These are phyloP conservation scores for Dissophora ornata DNA, from an alignment of 192 early-diverging fungal genomes.

Conservation along the genomic window DNA sequence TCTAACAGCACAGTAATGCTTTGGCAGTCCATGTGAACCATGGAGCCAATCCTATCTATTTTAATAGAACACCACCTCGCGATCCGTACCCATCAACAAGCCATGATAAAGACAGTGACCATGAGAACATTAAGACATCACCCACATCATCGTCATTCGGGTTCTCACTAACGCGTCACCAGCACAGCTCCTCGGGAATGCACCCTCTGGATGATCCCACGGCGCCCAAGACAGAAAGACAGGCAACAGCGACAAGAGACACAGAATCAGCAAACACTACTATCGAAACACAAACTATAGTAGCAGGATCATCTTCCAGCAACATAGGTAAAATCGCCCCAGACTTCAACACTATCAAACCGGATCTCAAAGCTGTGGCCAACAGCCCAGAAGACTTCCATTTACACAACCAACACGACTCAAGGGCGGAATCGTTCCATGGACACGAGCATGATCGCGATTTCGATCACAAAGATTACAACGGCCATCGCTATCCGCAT, in stretches of 20 bases:
- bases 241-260: not conserved
- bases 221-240: not conserved
- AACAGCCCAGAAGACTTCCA: slow-evolving; percentile 36
- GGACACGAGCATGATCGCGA: not conserved
- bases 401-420: slow-evolving; percentile 30
- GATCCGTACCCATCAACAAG: not conserved
- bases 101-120: not conserved
- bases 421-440: slow-evolving; percentile 8
- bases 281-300: too few species aligned
- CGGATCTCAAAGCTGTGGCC: slow-evolving; percentile 36
- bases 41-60: slow-evolving; percentile 8
- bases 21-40: slow-evolving; percentile 31
- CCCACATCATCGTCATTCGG: slow-evolving; percentile 2
- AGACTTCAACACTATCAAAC: slow-evolving; percentile 26
- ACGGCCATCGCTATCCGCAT: not conserved
- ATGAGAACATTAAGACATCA: slow-evolving; percentile 13
- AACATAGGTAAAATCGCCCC: slow-evolving; percentile 1
- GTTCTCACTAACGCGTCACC: not conserved
- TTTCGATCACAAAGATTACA: not conserved
- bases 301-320: not conserved
- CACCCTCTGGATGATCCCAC: slow-evolving; percentile 2
- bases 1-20: slow-evolving; percentile 16
- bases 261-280: not conserved
- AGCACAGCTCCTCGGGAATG: not conserved
- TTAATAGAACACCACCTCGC: slow-evolving; percentile 13